Conservation (phyloP, 768 basidiomycete species). For the Trametes cubensis region DNA sequence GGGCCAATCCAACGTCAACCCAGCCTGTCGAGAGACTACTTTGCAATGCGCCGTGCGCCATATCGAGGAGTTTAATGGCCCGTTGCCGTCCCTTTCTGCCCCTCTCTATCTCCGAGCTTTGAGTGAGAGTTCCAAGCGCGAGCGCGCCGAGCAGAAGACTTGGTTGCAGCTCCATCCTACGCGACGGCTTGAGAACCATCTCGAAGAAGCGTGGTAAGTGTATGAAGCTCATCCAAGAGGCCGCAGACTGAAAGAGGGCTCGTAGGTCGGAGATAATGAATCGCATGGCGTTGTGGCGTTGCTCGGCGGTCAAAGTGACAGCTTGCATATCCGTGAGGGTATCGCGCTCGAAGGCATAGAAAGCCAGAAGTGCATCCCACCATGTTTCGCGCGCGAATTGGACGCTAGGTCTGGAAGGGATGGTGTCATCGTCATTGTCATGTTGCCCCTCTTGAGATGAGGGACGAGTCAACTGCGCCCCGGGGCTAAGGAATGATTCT, state of each 20-base stretch:
- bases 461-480: background rate
- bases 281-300: conserved; percentile 50
- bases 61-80: conserved; percentile 45
- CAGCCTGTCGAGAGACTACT: conserved; percentile 68
- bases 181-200: conserved; percentile 54
- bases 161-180: conserved; percentile 63
- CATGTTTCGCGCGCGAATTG: conserved; percentile 70
- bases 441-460: background rate
- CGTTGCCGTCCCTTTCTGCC: conserved; percentile 38
- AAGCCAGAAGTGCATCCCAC: conserved; percentile 69
- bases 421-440: background rate
- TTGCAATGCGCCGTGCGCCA: conserved; percentile 48
- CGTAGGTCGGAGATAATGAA: conserved; percentile 58
- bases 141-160: conserved; percentile 63
- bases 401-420: conserved; percentile 55
- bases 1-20: conserved; percentile 34
- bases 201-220: conserved; percentile 69
- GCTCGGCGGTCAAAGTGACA: conserved; percentile 23
- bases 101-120: conserved; percentile 16
- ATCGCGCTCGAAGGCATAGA: conserved; percentile 43
- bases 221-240: conserved; percentile 75
- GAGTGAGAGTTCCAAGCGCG: conserved; percentile 11
- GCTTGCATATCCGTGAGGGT: conserved; percentile 19
- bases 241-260: conserved; percentile 63
- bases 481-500: background rate